A percentile compares a stretch with the other conserved stretches of the same genome.
phyloP scores from a whole-genome alignment of 441 rosid species.

The Sinapis alba region DNA sequence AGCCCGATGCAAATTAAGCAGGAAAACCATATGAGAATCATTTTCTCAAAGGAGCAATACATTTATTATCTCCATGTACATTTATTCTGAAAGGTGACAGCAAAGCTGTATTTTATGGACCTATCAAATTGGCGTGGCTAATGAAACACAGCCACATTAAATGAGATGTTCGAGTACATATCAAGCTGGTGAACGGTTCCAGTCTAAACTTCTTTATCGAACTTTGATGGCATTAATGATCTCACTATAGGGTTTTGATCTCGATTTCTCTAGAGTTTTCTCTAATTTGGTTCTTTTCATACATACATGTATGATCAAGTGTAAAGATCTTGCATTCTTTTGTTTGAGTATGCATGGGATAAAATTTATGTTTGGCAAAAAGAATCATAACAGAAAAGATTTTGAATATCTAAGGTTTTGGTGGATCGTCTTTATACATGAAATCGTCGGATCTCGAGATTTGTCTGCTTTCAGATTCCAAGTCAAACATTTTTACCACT shows the following conservation, averaged over 20 bases:
- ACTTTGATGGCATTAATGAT: background rate
- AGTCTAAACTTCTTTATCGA: background rate
- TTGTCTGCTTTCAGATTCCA: slow-evolving; percentile 21
- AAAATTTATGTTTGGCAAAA: no score
- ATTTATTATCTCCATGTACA: background rate
- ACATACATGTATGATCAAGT: background rate
- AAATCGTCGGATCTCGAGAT: slow-evolving; percentile 15
- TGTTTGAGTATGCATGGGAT: no score
- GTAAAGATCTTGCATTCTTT: background rate
- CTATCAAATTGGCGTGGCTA: background rate
- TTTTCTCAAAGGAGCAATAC: background rate
- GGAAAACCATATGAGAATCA: background rate
- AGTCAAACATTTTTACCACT: slow-evolving; percentile 35
- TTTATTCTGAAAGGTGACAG: slow-evolving; percentile 20
- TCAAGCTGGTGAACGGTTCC: background rate
- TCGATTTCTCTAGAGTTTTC: background rate
- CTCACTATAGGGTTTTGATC: background rate
- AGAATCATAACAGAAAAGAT: no score
- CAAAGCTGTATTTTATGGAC: background rate
- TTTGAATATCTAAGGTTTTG: slow-evolving; percentile 23
- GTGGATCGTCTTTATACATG: no score
- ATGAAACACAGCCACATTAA: slow-evolving; percentile 16
- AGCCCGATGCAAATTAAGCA: background rate
- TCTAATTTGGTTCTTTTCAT: background rate
- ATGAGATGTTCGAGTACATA: slow-evolving; percentile 3